Evolutionary conservation across 331 rosid species (phyloP), one percentile per base, ranked within the genome.

Genomic region (Quercus phellos): DNA sequence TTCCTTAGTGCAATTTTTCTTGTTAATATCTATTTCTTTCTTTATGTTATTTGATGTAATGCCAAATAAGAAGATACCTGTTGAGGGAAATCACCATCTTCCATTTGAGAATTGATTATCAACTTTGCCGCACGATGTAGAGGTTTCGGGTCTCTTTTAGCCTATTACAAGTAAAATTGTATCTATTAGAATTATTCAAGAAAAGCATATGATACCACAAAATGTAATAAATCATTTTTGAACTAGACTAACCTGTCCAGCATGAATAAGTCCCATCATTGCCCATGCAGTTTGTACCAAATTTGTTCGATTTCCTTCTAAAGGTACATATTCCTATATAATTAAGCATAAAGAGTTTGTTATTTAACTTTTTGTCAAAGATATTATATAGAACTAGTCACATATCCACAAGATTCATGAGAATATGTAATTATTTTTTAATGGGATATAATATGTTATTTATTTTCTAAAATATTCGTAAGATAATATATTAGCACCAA

Each of bases 211-310:
- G 42, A 35, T 35, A 43, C 51, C 14, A 43, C 14, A 11, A 43
- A 43, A 4, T 21, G 26, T 18, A n/a, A n/a, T 8, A 56, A 56
- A 7, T 4, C 10, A 0, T 6, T 35, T 35, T 35, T 35, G 0
- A 6, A 35, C 10, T 3, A 11, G 21, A 56, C 80, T 21, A 24
- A 87, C 97, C 93, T 93, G 97, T 32, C 87, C 87, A 21, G 90
- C 85, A n/a, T 86, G 86, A 78, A 93, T 88, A 54, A 93, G 75
- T 22, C 92, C 97, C 94, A 93, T 93, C 73, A 93, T 35, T 29
- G 90, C 96, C 82, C 89, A 84, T 24, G 98, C 91, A n/a, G 97
- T 90, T 3, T 93, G 96, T 66, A 93, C 93, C 68, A 93, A 75
- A 80, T 91, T 93, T 50, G 98, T 84, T 76, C 86, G 78, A n/a